These are phyloP conservation scores for Phytophthora agathidicida DNA, from an alignment of 352 stramenopile genomes.

Conservation along the genomic window DNA sequence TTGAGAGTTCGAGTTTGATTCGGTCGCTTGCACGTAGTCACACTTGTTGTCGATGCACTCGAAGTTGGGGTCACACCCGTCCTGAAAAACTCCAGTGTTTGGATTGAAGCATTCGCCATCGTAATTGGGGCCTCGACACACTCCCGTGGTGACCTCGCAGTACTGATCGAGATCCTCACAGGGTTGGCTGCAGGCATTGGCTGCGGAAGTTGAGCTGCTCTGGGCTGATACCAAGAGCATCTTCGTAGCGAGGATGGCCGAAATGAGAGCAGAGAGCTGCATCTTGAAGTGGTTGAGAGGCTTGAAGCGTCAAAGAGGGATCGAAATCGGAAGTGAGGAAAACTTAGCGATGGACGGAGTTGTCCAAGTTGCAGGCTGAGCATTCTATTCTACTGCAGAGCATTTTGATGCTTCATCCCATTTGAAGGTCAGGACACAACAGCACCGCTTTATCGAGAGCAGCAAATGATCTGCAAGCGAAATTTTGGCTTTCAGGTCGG, in stretches of 20 bases:
- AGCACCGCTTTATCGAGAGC: too few relatives aligned
- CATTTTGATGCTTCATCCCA: too few relatives aligned
- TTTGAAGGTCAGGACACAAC: too few relatives aligned
- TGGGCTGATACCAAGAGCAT: neutral
- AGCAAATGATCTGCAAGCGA: too few relatives aligned
- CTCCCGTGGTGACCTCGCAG: constrained; percentile 27
- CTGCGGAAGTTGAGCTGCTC: constrained; percentile 6
- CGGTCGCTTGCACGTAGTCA: constrained; percentile 5
- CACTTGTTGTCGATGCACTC: constrained; percentile 28
- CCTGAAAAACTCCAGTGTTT: constrained; percentile 14
- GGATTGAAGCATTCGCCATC: constrained; percentile 21
- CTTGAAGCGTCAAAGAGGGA: neutral
- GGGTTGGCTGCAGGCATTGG: constrained; percentile 6
- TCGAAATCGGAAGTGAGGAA: constrained; percentile 14
- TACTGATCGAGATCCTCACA: constrained; percentile 33
- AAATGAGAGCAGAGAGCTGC: constrained; percentile 6
- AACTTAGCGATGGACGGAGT: too few relatives aligned
- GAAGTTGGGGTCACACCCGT: constrained; percentile 23
- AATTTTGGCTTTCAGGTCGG: too few relatives aligned
- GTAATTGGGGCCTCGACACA: constrained; percentile 14
- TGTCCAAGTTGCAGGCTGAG: too few relatives aligned
- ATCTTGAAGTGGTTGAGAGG: constrained; percentile 4
- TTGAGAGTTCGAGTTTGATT: neutral
- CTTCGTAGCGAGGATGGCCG: neutral
- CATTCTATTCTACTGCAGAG: too few relatives aligned